A percentile compares a stretch with the other conserved stretches of the same genome.
phyloP scores from a whole-genome alignment of 2,329 filamentous ascomycete genomes.

The Trichoderma endophyticum region DNA sequence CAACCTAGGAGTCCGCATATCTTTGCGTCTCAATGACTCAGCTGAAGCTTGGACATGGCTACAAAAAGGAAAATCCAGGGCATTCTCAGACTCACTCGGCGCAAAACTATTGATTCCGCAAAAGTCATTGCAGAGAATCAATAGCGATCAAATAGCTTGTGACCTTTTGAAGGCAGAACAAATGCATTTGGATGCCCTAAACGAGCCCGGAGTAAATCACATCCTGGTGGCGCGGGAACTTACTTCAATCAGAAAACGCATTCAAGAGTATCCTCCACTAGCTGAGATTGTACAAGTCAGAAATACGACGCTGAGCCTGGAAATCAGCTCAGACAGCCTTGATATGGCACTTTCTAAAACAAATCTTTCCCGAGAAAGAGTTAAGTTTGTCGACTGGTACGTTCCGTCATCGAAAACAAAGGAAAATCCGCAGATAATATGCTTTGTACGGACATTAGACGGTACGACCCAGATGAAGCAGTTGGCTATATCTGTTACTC shows the following conservation, averaged over 20 bases:
- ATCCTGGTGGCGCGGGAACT: background rate
- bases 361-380: background rate
- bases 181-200: background rate
- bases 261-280: background rate
- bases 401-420: background rate
- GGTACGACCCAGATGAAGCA: background rate
- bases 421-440: background rate
- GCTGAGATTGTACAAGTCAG: background rate
- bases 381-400: background rate
- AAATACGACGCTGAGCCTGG: background rate
- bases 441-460: background rate
- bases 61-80: background rate
- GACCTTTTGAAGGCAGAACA: background rate
- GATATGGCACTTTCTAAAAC: background rate
- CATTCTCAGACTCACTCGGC: background rate
- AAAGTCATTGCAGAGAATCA: background rate
- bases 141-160: background rate
- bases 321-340: background rate
- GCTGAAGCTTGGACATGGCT: background rate
- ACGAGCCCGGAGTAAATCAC: background rate
- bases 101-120: background rate
- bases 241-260: background rate
- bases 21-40: background rate
- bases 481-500: background rate
- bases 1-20: background rate